Base-by-base conservation (phyloP, 495 filamentous ascomycete genomes). In the Tuber magnatum region DNA sequence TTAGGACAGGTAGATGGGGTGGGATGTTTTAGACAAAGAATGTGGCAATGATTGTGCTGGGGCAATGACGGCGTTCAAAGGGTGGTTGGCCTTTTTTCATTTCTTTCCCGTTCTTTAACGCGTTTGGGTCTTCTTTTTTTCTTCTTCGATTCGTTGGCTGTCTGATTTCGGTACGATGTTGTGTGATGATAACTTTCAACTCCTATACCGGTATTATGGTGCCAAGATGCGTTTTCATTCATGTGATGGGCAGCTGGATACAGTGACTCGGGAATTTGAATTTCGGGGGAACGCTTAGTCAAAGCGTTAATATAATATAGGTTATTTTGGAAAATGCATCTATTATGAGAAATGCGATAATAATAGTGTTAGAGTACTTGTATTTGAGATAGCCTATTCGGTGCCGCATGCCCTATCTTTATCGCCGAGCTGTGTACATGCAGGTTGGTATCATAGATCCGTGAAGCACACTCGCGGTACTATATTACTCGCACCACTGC, bases 1-100 rank as follows among this genome's bases (percentile, higher is more conserved):
- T 74, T 39, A 73, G 70, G n/a, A 71, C 74, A 38, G 71, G 71
- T 8, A 78, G 80, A 32, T 82, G 80, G 80, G 80, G 80, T 0
- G 69, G 80, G 22, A 76, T 82, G 35, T 82, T 82, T 76, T 82
- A 80, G 69, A 79, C 43, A 65, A 16, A 14, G 24, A 4, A 18
- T 38, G n/a, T 69, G 16, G 41, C 42, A 72, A 16, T 39, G 74
- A 32, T 32, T 48, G 69, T 48, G 28, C 41, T 76, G 24, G 5
- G 38, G 22, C 41, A 41, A n/a, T 71, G 39, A 24, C 42, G 76
- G 78, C 76, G 78, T 80, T 80, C 71, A 74, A 74, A 56, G 61
- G 75, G 71, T 78, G 65, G 41, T 77, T 73, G 46, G 65, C 51
- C 46, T 76, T 44, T 39, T 46, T 56, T 38, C n/a, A 51, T 41